Conservation (phyloP, 192 early-diverging fungal genomes). For the Coemansia sp. region DNA sequence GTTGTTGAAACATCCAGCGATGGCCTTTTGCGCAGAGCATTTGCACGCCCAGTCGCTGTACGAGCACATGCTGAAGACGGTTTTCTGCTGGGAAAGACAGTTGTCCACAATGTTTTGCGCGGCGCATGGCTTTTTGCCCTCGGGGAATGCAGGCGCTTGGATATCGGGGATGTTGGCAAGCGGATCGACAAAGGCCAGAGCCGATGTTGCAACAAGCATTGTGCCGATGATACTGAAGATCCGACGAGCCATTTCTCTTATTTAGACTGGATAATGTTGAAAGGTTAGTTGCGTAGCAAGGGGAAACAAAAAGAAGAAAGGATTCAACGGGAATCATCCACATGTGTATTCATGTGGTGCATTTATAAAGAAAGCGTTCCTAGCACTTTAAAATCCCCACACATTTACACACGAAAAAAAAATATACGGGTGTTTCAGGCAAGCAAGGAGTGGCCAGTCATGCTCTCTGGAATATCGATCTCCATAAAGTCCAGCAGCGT, state of each 20-base stretch:
- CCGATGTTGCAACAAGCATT: not conserved
- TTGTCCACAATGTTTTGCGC: constrained; percentile 46
- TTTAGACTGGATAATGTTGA: too few relatives aligned
- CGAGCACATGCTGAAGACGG: constrained; percentile 35
- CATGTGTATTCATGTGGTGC: too few relatives aligned
- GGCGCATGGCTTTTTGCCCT: constrained; percentile 19
- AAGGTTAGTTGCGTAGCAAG: too few relatives aligned
- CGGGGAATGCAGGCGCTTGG: not conserved
- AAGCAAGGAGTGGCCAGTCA: constrained; percentile 81
- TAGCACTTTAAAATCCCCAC: too few relatives aligned
- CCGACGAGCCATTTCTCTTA: not conserved
- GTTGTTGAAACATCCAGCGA: constrained; percentile 48
- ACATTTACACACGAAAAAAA: too few relatives aligned
- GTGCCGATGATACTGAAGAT: not conserved
- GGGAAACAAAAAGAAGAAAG: not conserved
- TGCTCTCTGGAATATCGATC: constrained; percentile 87
- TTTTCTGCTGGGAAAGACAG: constrained; percentile 32
- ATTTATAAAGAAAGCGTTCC: too few relatives aligned
- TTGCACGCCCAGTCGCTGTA: constrained; percentile 56
- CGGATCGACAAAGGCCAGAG: constrained; percentile 3
- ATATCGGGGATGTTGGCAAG: constrained; percentile 5
- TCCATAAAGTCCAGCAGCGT: constrained; percentile 93
- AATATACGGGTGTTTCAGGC: constrained; percentile 8
- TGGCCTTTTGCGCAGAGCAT: constrained; percentile 46
- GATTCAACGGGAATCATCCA: not conserved